Evolutionary conservation across 2,329 filamentous ascomycete genomes (phyloP), one percentile per base, ranked within the genome.

Genomic region (Neofusicoccum umdonicola): DNA sequence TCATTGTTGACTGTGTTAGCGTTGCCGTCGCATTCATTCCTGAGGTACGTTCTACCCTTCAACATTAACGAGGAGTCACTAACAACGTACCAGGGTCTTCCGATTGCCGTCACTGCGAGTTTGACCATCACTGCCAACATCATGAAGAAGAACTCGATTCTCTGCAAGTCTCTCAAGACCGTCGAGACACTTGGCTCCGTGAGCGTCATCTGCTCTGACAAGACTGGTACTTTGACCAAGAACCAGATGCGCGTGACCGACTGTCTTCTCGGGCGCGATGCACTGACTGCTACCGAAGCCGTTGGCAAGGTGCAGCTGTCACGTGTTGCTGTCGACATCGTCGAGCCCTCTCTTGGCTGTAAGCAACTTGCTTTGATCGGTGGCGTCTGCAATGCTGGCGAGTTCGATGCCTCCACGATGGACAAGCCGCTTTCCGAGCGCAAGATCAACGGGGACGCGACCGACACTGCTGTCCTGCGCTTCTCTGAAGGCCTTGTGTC

Each of bases 81-180:
- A 41, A 62, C 31, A 41, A 1, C 9, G 2, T 13, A 1, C 8
- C 19, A 63, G 62, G 75, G 74, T 39, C 66, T 76, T 11, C 75
- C 74, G 0, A 75, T 77, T 17, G 74, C 74, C 12, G 68, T 77
- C 1, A 76, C 75, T 1, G 86, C 87, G 0, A 89, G 87, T 17
- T 80, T 93, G 68, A 92, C 90, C 0, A 93, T 93, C 66, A 89
- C 87, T 1, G 90, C 90, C 19, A 90, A 89, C 68, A 83, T 90
- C 69, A 92, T 93, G 90, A 83, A 83, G 67, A 88, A 89, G 77
- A 88, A 92, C 74, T 89, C 90, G 72, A 87, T 93, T 48, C 83
- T 93, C 8, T 92, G 90, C 85, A 93, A 93, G 77, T 91, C 88
- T 0, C 81, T 93, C 52, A 91, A 91, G 77, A 92, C 90, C 0